Percentiles rank a stretch among this genome's conserved stretches.
Evolutionary conservation across 2,329 filamentous ascomycete genomes (phyloP).

Genomic region (Penicillium crustosum): DNA sequence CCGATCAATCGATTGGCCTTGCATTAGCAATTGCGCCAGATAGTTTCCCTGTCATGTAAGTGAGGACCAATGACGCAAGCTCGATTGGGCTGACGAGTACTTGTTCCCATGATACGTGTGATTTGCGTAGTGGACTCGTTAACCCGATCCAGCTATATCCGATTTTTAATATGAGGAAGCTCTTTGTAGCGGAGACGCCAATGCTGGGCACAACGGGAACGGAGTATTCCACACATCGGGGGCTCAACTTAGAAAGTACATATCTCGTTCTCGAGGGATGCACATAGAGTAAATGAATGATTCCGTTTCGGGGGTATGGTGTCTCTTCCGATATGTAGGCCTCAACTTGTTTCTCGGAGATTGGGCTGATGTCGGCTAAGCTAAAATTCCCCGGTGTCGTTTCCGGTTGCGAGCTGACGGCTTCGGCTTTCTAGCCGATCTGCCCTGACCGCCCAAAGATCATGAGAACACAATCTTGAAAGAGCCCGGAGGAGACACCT

Average conservation of each 20-base stretch:
- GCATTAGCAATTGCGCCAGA: neutral
- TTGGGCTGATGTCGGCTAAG: constrained; percentile 5
- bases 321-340: neutral
- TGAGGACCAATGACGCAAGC: neutral
- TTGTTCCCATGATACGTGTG: constrained; percentile 2
- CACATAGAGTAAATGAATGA: neutral
- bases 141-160: neutral
- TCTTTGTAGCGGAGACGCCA: neutral
- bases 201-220: constrained; percentile 1
- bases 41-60: neutral
- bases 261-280: constrained; percentile 1
- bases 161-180: neutral
- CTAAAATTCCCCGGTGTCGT: neutral
- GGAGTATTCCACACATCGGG: constrained; percentile 2
- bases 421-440: constrained; percentile 20
- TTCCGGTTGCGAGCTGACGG: constrained; percentile 9
- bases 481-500: neutral
- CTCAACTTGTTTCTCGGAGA: neutral
- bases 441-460: neutral
- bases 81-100: neutral
- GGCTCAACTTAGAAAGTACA: neutral
- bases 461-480: neutral
- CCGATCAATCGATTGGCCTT: constrained; percentile 7
- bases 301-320: neutral
- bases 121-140: neutral